Base-by-base conservation (phyloP, 2,329 filamentous ascomycete species). In the Talaromyces albobiverticillius region DNA sequence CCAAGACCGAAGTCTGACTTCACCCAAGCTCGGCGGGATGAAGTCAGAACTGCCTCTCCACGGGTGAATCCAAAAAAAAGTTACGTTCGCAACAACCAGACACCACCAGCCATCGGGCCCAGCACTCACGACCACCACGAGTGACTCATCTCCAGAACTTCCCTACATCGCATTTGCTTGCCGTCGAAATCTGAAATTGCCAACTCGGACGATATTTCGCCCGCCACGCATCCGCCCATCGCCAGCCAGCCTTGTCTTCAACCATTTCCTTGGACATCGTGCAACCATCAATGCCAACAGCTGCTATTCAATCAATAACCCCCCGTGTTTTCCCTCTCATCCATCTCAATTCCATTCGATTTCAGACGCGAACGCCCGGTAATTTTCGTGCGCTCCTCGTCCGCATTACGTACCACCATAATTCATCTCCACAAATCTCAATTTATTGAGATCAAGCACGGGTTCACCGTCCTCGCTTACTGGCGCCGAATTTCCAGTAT, bases 1-100 rank as follows among this genome's bases (percentile, higher is more conserved):
- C n/a, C n/a, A n/a, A n/a, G n/a, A n/a, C n/a, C n/a, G n/a, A n/a
- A n/a, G n/a, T n/a, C n/a, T n/a, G 36, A 40, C 36, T 40, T 40
- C 36, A 16, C 34, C 8, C 11, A 34, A 34, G 31, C 31, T 34
- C n/a, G 36, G 41, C 50, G 41, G 41, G 50, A 46, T 38, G 50
- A 52, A 45, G 31, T 45, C 41, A 52, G 41, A 3, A 26, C 40
- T 32, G 36, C 5, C 16, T 9, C 5, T 42, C 13, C 14, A 13
- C 32, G 9, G n/a, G 4, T 34, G 4, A 9, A 34, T 4, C 31
- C 31, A 36, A n/a, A 36, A 36, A n/a, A 36, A 36, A 36, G 16
- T n/a, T n/a, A n/a, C n/a, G 4, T 40, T 22, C n/a, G 4, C n/a
- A 40, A 20, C n/a, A 16, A 16, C 36, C 36, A 7, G 18, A 40